Evolutionary conservation across 768 basidiomycete species (phyloP).

Genomic region (Pulveroboletus sp.): DNA sequence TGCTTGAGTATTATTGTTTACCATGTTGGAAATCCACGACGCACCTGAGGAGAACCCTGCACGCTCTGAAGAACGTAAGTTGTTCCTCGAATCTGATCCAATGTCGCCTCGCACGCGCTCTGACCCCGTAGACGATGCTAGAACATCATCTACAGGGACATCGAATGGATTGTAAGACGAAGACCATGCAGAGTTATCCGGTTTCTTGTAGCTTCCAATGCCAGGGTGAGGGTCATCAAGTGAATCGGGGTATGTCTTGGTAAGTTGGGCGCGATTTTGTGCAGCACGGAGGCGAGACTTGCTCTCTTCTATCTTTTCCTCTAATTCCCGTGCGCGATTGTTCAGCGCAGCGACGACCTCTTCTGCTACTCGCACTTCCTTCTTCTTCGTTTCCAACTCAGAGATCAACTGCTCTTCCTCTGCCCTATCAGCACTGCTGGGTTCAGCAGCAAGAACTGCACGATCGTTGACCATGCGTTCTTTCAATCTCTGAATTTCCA

Average conservation of each 20-base stretch:
- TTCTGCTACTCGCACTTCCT: constrained; percentile 57
- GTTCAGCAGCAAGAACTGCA: constrained; percentile 45
- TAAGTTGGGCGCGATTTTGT: constrained; percentile 53
- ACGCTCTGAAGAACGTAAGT: constrained; percentile 25
- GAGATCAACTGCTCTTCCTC: constrained; percentile 43
- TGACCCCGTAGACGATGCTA: constrained; percentile 13
- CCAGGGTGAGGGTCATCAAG: constrained; percentile 5
- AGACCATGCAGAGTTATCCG: constrained; percentile 21
- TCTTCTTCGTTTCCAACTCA: constrained; percentile 51
- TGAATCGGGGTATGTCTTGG: constrained; percentile 33
- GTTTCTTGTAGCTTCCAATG: constrained; percentile 6
- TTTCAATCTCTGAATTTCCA: constrained; percentile 55
- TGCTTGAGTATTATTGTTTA: constrained; percentile 9
- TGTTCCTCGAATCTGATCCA: constrained; percentile 14
- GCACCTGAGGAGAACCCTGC: constrained; percentile 31
- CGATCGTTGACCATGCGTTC: constrained; percentile 54
- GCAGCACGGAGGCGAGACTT: constrained; percentile 55
- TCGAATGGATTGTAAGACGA: constrained; percentile 33
- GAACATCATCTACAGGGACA: constrained; percentile 17
- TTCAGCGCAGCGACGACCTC: constrained; percentile 61
- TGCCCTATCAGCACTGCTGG: constrained; percentile 39
- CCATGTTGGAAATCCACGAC: constrained; percentile 23
- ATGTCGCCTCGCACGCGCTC: constrained; percentile 7
- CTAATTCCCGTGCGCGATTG: constrained; percentile 66
- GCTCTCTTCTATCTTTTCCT: constrained; percentile 63